Base-by-base conservation (phyloP, 208 protist genomes). In the Hexamita inflata region DNA sequence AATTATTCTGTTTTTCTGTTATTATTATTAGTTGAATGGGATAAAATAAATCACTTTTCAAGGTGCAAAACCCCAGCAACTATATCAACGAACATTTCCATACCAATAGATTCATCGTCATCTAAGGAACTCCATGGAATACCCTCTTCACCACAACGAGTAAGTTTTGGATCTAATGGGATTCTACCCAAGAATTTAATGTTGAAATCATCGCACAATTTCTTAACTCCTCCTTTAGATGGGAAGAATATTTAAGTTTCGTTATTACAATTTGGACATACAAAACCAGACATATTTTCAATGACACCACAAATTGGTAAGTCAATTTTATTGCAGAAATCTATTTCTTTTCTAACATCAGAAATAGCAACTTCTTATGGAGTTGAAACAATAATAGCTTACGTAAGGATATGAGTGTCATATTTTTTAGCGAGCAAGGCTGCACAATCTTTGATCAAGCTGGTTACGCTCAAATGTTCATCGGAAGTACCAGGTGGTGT, bases 401-500 rank as follows among this genome's bases (percentile, higher is more conserved):
- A 53, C n/a, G n/a, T 24, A 24, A 38, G 15, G 19, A 30, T 15
- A 38, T 38, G 15, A n/a, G 15, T 38, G 29, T 15, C 24, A 30
- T 38, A 66, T 38, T 34, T 34, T 15, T 66, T 66, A 65, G 2
- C 11, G 9, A 45, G 11, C 64, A 45, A 75, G 19, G 24, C 13
- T 15, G 34, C 34, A 24, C 24, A 24, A 66, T 30, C 30, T 30
- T 66, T 15, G 34, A 38, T 38, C 34, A 61, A 59, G 1, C 67
- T 0, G 7, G 82, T 35, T 26, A 84, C 66, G 1, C 65, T 67
- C 0, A 84, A 30, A 57, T 84, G 81, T 34, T 84, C 81, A 62
- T 99, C 96, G 11, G 91, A 96, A 7, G 96, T 99, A 58, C 97
- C 97, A 7, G 97, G 97, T 41, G 97, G 97, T 26, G 95, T 98